These are phyloP conservation scores for Talaromyces adpressus DNA, from an alignment of 495 filamentous ascomycete species.

Conservation along the genomic window DNA sequence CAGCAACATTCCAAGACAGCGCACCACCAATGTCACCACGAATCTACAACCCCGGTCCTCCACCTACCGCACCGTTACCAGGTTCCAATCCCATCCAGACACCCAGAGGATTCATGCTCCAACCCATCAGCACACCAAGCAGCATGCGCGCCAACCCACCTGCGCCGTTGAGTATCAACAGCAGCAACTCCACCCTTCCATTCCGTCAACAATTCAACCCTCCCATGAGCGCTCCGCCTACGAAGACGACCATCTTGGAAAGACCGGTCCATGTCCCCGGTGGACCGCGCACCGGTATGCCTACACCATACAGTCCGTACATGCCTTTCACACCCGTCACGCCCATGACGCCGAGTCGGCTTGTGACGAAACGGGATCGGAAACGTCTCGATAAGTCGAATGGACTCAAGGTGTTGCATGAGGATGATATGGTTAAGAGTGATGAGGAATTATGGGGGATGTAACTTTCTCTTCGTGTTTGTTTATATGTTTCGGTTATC, in stretches of 20 bases:
- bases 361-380: slow-evolving; percentile 68
- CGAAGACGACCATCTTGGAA: slow-evolving; percentile 76
- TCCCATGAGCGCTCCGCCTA: slow-evolving; percentile 50
- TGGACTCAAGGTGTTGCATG: slow-evolving; percentile 32
- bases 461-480: slow-evolving; percentile 10
- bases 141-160: slow-evolving; percentile 20
- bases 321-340: slow-evolving; percentile 87
- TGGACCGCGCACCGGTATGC: slow-evolving; percentile 66
- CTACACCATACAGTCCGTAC: slow-evolving; percentile 82
- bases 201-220: slow-evolving; percentile 32
- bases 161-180: slow-evolving; percentile 30
- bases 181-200: slow-evolving; percentile 6
- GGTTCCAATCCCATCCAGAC: slow-evolving; percentile 12
- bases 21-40: slow-evolving; percentile 48
- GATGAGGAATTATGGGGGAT: slow-evolving; percentile 53
- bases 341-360: slow-evolving; percentile 71
- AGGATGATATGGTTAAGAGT: slow-evolving; percentile 43
- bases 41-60: slow-evolving; percentile 50
- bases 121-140: slow-evolving; percentile 12
- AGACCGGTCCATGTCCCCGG: slow-evolving; percentile 47
- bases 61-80: slow-evolving; percentile 35
- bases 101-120: slow-evolving; percentile 11
- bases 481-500: background rate
- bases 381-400: slow-evolving; percentile 44
- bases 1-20: slow-evolving; percentile 37